Evolutionary conservation across 2,329 filamentous ascomycete species (phyloP), one percentile per base, ranked within the genome.

Genomic region (Drechslerella coelobrocha): DNA sequence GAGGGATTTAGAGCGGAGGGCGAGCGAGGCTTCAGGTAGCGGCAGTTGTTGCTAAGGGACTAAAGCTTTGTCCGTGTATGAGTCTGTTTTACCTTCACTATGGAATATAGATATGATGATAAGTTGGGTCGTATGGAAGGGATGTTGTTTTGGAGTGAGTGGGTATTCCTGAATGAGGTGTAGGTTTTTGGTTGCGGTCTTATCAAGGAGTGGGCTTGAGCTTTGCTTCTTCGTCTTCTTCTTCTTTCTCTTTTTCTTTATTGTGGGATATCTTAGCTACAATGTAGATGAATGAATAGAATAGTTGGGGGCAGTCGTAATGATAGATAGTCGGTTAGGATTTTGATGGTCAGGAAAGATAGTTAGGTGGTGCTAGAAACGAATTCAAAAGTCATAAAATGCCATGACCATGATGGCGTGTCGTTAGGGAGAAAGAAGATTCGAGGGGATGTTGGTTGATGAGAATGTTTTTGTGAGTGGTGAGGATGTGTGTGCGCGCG

Each of bases 191-290:
- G 43, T 31, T 47, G 47, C 23, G 43, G 43, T 61, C 45, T 69
- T 56, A 62, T 57, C 55, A 68, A 54, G 19, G 54, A 51, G 43
- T 57, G 29, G 57, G 51, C 6, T 57, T 69, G 57, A 52, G 12
- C 17, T 39, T 39, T 39, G 34, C 2, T 39, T n/a, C n/a, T n/a
- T n/a, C n/a, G n/a, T n/a, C n/a, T n/a, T n/a, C n/a, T n/a, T n/a
- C n/a, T n/a, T n/a, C n/a, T n/a, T n/a, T n/a, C n/a, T n/a, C n/a
- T n/a, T n/a, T n/a, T n/a, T n/a, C n/a, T 39, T 57, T 62, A n/a
- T 62, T 69, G 51, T 68, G 55, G 56, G 39, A 43, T 27, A 26
- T 48, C 59, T 54, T 47, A 62, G 57, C 65, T 69, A 69, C 65
- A 69, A 50, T 43, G 37, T 61, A 62, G 29, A 59, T 27, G 17